Conservation (phyloP, 108 stramenopile species). For the Schizochytrium sp. region DNA sequence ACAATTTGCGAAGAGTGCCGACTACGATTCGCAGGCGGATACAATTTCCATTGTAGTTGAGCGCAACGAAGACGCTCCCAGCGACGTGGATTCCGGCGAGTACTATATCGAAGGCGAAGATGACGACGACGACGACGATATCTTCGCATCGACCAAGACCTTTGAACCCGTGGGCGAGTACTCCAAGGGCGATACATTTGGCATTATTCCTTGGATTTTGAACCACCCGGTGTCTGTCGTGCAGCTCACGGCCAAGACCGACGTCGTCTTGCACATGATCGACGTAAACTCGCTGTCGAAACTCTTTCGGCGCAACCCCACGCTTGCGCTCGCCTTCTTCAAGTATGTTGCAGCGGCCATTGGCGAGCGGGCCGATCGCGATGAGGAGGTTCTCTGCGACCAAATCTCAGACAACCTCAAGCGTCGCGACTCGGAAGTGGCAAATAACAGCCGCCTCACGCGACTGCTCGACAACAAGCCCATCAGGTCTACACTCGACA, state of each 20-base stretch:
- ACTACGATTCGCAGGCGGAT: background rate
- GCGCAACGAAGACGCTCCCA: background rate
- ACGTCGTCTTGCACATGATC: background rate
- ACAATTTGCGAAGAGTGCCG: background rate
- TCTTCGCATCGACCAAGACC: background rate
- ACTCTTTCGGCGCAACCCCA: background rate
- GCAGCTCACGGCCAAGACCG: background rate
- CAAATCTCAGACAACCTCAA: background rate
- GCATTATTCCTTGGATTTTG: slow-evolving; percentile 2
- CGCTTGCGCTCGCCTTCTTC: slow-evolving; percentile 11
- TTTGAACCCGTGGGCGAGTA: background rate
- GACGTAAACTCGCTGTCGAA: background rate
- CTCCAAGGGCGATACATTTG: background rate
- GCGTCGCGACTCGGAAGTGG: background rate
- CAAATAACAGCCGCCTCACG: background rate
- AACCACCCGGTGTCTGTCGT: background rate
- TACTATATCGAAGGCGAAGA: background rate
- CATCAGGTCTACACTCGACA: background rate
- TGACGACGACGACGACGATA: background rate
- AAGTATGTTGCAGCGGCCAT: background rate
- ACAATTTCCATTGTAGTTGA: background rate
- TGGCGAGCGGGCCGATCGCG: background rate
- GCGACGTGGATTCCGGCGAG: background rate
- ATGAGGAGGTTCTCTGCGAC: background rate
- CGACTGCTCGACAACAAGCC: slow-evolving; percentile 13